Percentiles rank a stretch among this genome's conserved stretches.
Conservation (phyloP, 768 basidiomycete genomes). For the Psilocybe tampanensis region DNA sequence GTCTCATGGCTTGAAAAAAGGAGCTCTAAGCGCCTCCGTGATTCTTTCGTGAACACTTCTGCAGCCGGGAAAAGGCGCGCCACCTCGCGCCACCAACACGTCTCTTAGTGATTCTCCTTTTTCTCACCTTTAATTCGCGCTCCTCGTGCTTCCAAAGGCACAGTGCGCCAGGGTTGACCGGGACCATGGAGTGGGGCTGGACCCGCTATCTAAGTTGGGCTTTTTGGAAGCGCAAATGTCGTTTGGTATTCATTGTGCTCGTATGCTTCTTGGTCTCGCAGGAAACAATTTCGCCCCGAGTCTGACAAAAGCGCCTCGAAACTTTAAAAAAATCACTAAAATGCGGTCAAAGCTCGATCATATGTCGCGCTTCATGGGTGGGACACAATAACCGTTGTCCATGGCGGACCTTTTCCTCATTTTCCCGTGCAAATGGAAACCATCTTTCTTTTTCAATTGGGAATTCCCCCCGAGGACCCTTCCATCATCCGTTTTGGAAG, state of each 20-base stretch:
- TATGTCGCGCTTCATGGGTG: neutral
- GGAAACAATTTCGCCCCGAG: too few species aligned
- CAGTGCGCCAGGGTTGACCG: neutral
- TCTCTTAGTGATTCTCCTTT: neutral
- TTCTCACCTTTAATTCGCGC: neutral
- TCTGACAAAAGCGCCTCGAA: too few species aligned
- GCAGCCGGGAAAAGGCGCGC: neutral
- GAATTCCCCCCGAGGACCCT: constrained; percentile 14
- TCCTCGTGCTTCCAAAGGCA: neutral
- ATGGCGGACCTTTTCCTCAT: neutral
- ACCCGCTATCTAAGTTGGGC: too few species aligned
- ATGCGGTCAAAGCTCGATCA: neutral
- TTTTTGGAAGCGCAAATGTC: too few species aligned
- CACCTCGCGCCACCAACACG: neutral
- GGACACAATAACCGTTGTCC: neutral
- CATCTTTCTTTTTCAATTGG: neutral
- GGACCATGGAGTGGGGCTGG: too few species aligned
- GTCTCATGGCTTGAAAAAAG: neutral
- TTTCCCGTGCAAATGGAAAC: constrained; percentile 4
- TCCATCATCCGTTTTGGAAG: constrained; percentile 1
- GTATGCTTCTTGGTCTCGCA: too few species aligned
- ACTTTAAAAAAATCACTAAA: too few species aligned
- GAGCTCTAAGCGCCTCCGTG: neutral
- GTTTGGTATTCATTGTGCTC: too few species aligned
- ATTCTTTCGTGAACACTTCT: neutral